Base-by-base conservation (phyloP, 1,284 basidiomycete species). In the Schizophyllum commune region DNA sequence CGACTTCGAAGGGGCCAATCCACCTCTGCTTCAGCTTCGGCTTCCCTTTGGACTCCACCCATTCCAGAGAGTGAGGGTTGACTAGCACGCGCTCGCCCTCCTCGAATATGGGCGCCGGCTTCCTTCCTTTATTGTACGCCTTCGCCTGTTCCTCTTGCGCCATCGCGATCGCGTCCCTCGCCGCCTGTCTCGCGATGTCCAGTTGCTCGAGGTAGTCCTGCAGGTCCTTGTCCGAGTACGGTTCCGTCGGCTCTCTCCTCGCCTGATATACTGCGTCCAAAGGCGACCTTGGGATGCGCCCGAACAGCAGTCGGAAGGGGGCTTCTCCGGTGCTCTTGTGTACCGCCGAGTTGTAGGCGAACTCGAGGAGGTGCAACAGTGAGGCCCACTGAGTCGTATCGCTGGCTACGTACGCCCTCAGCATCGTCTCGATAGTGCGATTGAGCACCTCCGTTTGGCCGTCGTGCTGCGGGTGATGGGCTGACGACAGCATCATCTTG, bases 1-100 rank as follows among this genome's bases (percentile, higher is more conserved):
- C 56, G 0, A 76, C 63, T 54, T 69, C 67, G 61, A 75, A 77
- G 0, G 74, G 75, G 8, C 75, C 74, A 0, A 73, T 67, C 11
- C 62, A 63, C 0, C 69, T 52, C n/a, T 70, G 68, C 0, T 72
- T 63, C 3, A 77, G 63, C 59, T 77, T 76, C 7, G 34, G 72
- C 34, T 66, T 65, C 1, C 72, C 69, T 64, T 71, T 64, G n/a
- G 58, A 21, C 53, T 72, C 62, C 0, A 64, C 59, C 54, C 70
- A 61, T 59, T 74, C 59, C 11, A 73, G 58, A 0, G 65, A 64
- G 57, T 73, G 70, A 5, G 73, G 72, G 53, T 74, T 74, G 1
- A 75, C 63, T 2, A 74, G 62, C 0, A 72, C 73, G 7, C 39
- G 34, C 11, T 70, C 66, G 3, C 73, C 73, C 20, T 56, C 57